Base-by-base conservation (phyloP, 2,329 filamentous ascomycete genomes). In the Colletotrichum kahawae region DNA sequence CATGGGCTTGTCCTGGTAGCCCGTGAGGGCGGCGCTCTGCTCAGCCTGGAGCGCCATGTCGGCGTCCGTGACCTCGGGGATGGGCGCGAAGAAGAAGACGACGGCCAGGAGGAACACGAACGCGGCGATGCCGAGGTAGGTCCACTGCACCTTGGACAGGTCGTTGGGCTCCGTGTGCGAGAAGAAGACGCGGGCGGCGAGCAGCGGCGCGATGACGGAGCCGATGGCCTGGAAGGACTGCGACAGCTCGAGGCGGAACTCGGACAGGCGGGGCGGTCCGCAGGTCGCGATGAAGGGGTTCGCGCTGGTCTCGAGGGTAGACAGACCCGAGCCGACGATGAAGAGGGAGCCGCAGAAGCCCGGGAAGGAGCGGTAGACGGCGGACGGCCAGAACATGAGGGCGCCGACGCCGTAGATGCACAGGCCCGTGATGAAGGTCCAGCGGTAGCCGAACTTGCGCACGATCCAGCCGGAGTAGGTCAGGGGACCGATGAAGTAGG, bases 381-480 rank as follows among this genome's bases (percentile, higher is more conserved):
- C 87, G 36, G 88, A 89, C 2, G 90, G 90, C 90, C 90, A 92
- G 74, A 91, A 90, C 64, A 91, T 82, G 33, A 92, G 82, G 33
- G 88, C 87, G n/a, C 89, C 90, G 24, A 92, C 82, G 9, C 89
- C 89, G 76, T 90, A 90, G 8, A 92, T 83, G 48, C 81, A 84
- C 1, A 92, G 86, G 1, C 91, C 90, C 78, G 90, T 88, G 80
- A 94, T 93, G 82, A 94, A 94, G 38, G 92, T 92, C 71, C 89
- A 89, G 67, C 92, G 89, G 82, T 93, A 94, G 18, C 93, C 92
- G 78, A 88, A 93, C 76, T 88, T 88, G 36, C 92, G 90, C 14
- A 94, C 87, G 79, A 94, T 87, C 84, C 86, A 90, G 70, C 83
- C 83, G 4, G 83, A 84, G 70, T 86, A 79, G 21, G 84, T 81